Evolutionary conservation across 2,329 filamentous ascomycete species (phyloP).

Genomic region (Diaporthe batatas): DNA sequence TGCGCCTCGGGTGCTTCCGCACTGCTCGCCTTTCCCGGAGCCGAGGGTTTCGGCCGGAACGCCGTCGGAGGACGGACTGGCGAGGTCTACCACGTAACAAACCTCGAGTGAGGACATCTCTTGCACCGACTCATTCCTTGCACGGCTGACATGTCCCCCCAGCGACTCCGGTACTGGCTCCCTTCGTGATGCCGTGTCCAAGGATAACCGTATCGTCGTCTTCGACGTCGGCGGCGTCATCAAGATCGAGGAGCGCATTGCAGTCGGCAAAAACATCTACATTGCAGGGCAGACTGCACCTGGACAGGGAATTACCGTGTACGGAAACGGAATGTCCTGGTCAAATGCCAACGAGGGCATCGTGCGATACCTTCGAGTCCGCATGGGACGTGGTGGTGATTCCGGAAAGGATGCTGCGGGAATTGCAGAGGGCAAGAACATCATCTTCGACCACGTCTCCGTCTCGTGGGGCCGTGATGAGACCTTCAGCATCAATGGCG

Average conservation of each 20-base stretch:
- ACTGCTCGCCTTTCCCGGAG: conserved; percentile 33
- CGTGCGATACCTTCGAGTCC: conserved; percentile 67
- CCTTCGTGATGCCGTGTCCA: conserved; percentile 63
- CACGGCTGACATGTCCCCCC: neutral
- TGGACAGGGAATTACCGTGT: conserved; percentile 62
- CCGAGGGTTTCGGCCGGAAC: conserved; percentile 33
- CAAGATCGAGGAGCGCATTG: conserved; percentile 60
- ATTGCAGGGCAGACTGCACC: conserved; percentile 66
- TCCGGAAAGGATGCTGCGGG: conserved; percentile 67
- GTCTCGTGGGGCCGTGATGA: conserved; percentile 69
- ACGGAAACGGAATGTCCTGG: conserved; percentile 67
- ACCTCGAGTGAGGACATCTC: conserved; percentile 2
- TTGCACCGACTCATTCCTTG: neutral
- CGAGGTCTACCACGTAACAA: conserved; percentile 29
- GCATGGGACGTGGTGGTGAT: conserved; percentile 65
- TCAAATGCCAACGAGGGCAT: conserved; percentile 66
- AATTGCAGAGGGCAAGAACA: conserved; percentile 65
- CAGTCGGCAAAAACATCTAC: conserved; percentile 61
- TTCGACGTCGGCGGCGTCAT: conserved; percentile 65
- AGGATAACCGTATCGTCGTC: conserved; percentile 62
- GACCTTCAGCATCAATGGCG: conserved; percentile 65
- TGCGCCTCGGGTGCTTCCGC: conserved; percentile 23
- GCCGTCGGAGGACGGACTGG: conserved; percentile 24
- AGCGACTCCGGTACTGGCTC: conserved; percentile 62
- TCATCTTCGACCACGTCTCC: conserved; percentile 69